phyloP scores from a whole-genome alignment of 805 yeast genomes.

The Hanseniaspora valbyensis region DNA sequence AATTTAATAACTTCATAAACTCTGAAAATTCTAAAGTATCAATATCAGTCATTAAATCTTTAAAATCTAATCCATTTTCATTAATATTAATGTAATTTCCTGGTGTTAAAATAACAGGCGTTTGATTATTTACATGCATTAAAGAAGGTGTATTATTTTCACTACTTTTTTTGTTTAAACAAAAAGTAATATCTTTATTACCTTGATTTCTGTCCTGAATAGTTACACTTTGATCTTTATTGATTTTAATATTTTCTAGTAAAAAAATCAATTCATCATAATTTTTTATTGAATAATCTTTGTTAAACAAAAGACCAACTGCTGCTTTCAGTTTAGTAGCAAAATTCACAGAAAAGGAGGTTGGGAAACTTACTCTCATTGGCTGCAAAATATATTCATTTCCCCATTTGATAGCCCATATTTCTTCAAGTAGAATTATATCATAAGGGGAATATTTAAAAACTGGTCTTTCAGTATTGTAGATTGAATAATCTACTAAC shows the following conservation, averaged over 20 bases:
- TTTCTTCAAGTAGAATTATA: not conserved
- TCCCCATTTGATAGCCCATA: conserved; percentile 1
- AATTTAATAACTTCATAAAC: not conserved
- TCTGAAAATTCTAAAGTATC: not conserved
- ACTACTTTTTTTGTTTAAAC: too few species aligned
- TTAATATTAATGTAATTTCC: too few species aligned
- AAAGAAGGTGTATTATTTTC: too few species aligned
- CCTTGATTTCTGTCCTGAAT: too few species aligned
- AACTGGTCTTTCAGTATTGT: not conserved
- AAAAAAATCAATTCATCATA: not conserved
- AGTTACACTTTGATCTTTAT: too few species aligned
- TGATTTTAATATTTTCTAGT: too few species aligned
- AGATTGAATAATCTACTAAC: not conserved
- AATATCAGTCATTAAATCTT: not conserved
- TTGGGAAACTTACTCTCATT: conserved; percentile 1
- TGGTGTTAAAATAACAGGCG: not conserved
- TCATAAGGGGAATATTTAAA: not conserved
- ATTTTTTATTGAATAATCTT: not conserved
- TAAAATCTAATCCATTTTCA: not conserved
- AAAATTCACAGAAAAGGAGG: not conserved
- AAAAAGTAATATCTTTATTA: too few species aligned
- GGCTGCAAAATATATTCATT: not conserved
- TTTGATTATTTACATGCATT: too few species aligned
- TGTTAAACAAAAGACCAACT: not conserved
- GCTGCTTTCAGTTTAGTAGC: not conserved